Conservation (phyloP, 1,139 yeast genomes). For the Suhomyces guaymorum region DNA sequence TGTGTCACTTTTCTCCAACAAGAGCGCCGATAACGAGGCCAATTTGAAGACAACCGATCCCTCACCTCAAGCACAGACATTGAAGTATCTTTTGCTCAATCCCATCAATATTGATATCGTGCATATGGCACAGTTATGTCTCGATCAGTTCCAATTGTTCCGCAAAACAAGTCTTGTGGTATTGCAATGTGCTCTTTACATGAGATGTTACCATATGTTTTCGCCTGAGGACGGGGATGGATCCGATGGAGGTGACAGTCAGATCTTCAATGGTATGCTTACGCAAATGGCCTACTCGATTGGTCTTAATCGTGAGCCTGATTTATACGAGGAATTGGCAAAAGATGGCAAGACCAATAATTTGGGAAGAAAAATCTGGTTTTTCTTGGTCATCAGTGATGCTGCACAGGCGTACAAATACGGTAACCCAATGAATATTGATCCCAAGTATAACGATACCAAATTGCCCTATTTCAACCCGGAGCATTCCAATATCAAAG, state of each 20-base stretch:
- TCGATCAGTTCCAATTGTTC: conserved; percentile 51
- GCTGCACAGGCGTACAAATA: conserved; percentile 34
- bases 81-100: conserved; percentile 44
- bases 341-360: conserved; percentile 29
- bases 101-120: conserved; percentile 50
- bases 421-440: conserved; percentile 40
- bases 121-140: conserved; percentile 53
- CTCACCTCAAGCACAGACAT: conserved; percentile 28
- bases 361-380: conserved; percentile 40
- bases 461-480: conserved; percentile 21
- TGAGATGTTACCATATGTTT: conserved; percentile 39
- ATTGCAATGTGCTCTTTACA: conserved; percentile 46
- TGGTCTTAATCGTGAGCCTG: conserved; percentile 50
- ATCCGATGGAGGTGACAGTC: conserved; percentile 47
- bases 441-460: conserved; percentile 35
- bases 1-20: conserved; percentile 37
- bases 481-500: conserved; percentile 30
- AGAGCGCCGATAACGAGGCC: conserved; percentile 28
- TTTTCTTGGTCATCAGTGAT: conserved; percentile 35
- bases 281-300: conserved; percentile 45
- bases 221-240: conserved; percentile 58
- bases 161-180: conserved; percentile 51
- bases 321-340: conserved; percentile 23
- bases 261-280: conserved; percentile 37
- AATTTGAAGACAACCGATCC: conserved; percentile 27